Conservation (phyloP, 2,329 filamentous ascomycete genomes). For the Fusarium humuli region DNA sequence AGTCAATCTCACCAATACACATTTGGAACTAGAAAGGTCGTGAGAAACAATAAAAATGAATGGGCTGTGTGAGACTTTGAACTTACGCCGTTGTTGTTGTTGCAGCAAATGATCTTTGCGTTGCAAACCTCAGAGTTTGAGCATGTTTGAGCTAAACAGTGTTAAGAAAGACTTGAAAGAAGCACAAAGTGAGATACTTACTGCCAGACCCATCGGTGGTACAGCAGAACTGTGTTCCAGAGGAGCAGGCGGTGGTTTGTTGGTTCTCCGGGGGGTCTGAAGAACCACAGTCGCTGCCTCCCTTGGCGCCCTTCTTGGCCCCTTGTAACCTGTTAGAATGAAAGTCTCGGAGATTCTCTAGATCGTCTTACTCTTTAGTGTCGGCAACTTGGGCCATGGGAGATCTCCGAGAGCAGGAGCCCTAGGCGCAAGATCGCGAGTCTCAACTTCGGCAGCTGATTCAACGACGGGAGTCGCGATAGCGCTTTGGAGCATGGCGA, state of each 20-base stretch:
- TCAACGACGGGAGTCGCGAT: conserved; percentile 21
- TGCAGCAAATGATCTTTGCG: conserved; percentile 41
- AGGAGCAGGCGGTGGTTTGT: conserved; percentile 7
- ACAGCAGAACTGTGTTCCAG: conserved; percentile 36
- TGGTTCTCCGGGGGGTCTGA: not conserved
- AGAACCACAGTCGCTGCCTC: not conserved
- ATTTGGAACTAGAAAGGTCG: conserved; percentile 35
- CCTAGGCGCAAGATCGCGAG: conserved; percentile 21
- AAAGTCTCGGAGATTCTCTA: too few species aligned
- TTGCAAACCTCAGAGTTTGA: conserved; percentile 30
- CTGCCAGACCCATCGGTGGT: conserved; percentile 25
- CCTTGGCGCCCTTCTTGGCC: not conserved
- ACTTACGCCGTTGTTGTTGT: conserved; percentile 44
- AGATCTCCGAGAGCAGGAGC: conserved; percentile 16
- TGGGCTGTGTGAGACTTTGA: fast-evolving
- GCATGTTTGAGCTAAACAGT: conserved; percentile 20
- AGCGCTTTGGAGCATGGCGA: conserved; percentile 19
- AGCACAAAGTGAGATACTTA: not conserved
- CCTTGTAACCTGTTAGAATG: too few species aligned
- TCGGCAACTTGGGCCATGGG: conserved; percentile 19
- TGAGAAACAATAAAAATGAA: not conserved
- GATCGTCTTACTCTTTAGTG: not conserved
- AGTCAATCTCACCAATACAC: conserved; percentile 41
- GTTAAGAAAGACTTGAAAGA: not conserved
- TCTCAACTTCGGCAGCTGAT: not conserved